Conservation (phyloP, 306 rosid species). For the Rosa multiflora region DNA sequence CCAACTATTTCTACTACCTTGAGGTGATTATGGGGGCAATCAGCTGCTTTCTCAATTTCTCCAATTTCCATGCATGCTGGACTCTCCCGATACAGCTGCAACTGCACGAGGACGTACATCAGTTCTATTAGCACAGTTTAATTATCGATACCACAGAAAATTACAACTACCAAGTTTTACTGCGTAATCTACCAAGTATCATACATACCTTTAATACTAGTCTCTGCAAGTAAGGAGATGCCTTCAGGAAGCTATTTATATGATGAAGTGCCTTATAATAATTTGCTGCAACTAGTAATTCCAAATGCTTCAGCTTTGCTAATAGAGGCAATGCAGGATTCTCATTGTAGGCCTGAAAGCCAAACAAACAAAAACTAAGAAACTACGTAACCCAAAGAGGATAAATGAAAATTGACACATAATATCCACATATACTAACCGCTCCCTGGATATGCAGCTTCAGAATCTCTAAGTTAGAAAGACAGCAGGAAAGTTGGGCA, state of each 20-base stretch:
- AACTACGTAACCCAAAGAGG: background rate
- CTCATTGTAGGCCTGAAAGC: background rate
- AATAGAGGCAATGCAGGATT: background rate
- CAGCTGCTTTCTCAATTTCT: background rate
- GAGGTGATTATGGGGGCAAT: background rate
- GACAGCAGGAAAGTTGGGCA: background rate
- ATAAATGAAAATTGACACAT: background rate
- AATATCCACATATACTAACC: background rate
- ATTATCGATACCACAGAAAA: background rate
- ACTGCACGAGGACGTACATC: background rate
- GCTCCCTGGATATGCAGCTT: background rate
- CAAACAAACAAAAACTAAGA: background rate
- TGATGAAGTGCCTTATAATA: background rate
- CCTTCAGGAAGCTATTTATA: background rate
- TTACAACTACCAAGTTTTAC: background rate
- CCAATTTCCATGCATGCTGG: background rate
- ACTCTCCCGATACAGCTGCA: background rate
- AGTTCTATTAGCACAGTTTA: background rate
- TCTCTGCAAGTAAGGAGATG: background rate
- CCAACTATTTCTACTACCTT: background rate
- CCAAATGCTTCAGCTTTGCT: slow-evolving; percentile 2
- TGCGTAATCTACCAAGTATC: background rate
- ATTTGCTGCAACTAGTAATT: background rate
- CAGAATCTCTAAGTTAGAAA: background rate
- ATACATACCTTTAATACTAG: background rate